phyloP scores from a whole-genome alignment of 768 basidiomycete species.

The Phylloporus arenicola region DNA sequence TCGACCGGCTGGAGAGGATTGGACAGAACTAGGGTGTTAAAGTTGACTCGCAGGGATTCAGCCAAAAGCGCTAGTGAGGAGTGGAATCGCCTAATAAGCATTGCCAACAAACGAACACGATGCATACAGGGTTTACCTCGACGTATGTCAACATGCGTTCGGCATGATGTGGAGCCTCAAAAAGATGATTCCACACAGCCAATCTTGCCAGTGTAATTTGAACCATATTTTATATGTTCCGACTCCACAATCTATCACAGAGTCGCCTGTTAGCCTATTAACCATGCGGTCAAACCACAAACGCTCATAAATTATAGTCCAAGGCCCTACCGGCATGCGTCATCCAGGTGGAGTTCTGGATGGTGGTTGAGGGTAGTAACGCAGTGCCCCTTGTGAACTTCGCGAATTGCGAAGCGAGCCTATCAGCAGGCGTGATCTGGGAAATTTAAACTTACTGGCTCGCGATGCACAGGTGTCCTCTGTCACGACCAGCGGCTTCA shows the following conservation, averaged over 20 bases:
- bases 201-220: neutral
- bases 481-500: too few relatives aligned
- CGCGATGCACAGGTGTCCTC: too few relatives aligned
- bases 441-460: too few relatives aligned
- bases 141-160: constrained; percentile 8
- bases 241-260: too few relatives aligned
- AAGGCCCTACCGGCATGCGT: constrained; percentile 15
- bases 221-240: too few relatives aligned
- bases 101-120: neutral
- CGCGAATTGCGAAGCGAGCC: too few relatives aligned
- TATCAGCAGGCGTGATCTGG: too few relatives aligned
- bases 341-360: neutral
- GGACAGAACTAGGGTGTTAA: neutral
- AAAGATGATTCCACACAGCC: neutral
- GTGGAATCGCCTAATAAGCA: constrained; percentile 4
- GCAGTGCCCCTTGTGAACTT: neutral
- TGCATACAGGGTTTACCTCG: neutral
- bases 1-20: neutral
- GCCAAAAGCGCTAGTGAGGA: neutral
- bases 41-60: neutral
- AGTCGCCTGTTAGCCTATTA: too few relatives aligned
- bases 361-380: constrained; percentile 9
- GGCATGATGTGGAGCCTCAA: neutral
- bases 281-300: too few relatives aligned
- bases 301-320: neutral